phyloP scores from a whole-genome alignment of 306 rosid species.

The Fragaria vesca region DNA sequence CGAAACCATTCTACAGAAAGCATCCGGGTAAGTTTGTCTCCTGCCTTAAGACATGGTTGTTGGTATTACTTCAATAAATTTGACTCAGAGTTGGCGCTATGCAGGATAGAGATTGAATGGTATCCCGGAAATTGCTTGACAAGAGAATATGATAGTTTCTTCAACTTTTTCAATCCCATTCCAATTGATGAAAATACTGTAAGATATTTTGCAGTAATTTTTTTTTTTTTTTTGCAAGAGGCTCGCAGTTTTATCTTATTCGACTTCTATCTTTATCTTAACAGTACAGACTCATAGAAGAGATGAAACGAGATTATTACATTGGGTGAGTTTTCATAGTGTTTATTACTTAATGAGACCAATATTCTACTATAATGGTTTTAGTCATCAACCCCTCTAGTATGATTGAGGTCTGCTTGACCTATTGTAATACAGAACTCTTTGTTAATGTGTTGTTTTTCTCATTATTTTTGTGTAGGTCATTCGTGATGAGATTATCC shows the following conservation, averaged over 20 bases:
- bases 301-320: conserved; percentile 76
- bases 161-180: conserved; percentile 77
- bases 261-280: background rate
- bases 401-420: background rate
- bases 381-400: too few relatives aligned
- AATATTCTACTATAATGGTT: too few relatives aligned
- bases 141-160: conserved; percentile 87
- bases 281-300: conserved; percentile 73
- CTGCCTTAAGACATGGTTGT: background rate
- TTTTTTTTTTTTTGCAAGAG: background rate
- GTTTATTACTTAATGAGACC: background rate
- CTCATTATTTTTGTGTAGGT: too few relatives aligned
- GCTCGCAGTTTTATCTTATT: background rate
- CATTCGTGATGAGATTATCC: background rate
- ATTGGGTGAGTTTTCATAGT: conserved; percentile 52
- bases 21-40: conserved; percentile 54
- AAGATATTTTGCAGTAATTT: conserved; percentile 4
- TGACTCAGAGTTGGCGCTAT: conserved; percentile 16
- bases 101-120: conserved; percentile 85
- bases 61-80: background rate
- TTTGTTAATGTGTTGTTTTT: background rate
- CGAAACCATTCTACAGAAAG: conserved; percentile 77
- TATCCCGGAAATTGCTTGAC: conserved; percentile 70
- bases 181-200: conserved; percentile 71
- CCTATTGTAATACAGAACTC: background rate